These are phyloP conservation scores for Malus fusca DNA, from an alignment of 306 rosid genomes.

Conservation along the genomic window DNA sequence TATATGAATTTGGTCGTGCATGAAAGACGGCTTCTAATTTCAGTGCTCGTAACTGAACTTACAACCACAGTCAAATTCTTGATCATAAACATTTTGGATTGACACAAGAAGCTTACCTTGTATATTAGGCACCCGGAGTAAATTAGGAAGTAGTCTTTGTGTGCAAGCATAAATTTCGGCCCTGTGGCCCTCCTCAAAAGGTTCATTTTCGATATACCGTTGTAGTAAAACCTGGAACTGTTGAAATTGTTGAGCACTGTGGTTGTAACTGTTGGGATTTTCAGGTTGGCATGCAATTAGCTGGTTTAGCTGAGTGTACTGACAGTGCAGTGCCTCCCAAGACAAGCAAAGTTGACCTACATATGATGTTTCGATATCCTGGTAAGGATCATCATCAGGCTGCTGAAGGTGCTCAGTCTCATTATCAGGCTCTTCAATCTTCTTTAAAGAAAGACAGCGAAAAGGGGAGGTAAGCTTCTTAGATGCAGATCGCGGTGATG, in stretches of 20 bases:
- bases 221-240: constrained; percentile 91
- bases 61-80: background rate
- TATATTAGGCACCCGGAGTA: constrained; percentile 79
- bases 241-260: constrained; percentile 79
- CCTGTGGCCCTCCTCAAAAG: constrained; percentile 73
- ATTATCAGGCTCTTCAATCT: constrained; percentile 64
- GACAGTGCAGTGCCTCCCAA: constrained; percentile 98
- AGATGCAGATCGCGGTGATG: constrained; percentile 79
- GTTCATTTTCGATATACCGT: constrained; percentile 91
- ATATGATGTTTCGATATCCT: constrained; percentile 79
- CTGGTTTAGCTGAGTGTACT: constrained; percentile 69
- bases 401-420: constrained; percentile 71
- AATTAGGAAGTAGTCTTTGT: constrained; percentile 54
- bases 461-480: constrained; percentile 78
- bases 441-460: constrained; percentile 89
- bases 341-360: constrained; percentile 89
- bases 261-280: constrained; percentile 57
- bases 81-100: background rate
- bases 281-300: constrained; percentile 77
- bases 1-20: background rate
- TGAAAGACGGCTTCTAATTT: background rate
- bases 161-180: constrained; percentile 71
- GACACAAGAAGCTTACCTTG: constrained; percentile 38
- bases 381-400: constrained; percentile 45
- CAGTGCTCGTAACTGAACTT: background rate